phyloP scores from a whole-genome alignment of 2,329 filamentous ascomycete species.

The Coniochaeta hoffmannii region DNA sequence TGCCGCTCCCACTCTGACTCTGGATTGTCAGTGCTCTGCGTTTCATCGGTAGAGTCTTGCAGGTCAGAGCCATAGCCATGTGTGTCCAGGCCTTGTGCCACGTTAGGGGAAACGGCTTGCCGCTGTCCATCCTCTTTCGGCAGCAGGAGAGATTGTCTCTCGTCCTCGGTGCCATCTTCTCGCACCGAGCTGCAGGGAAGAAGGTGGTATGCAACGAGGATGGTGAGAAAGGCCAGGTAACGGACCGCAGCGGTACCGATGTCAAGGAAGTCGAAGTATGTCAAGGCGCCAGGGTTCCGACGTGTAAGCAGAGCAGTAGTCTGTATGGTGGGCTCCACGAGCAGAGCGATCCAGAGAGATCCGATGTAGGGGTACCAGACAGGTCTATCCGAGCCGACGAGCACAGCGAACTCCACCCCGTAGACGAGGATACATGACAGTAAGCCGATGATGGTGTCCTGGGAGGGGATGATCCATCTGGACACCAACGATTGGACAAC shows the following conservation, averaged over 20 bases:
- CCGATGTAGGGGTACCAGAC: conserved; percentile 59
- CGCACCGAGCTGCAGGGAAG: conserved; percentile 14
- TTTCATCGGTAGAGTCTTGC: conserved; percentile 14
- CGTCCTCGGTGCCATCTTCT: conserved; percentile 37
- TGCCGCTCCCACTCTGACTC: conserved; percentile 49
- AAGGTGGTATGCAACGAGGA: conserved; percentile 21
- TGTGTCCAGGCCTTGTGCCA: background rate
- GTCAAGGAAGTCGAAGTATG: conserved; percentile 18
- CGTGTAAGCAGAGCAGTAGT: conserved; percentile 16
- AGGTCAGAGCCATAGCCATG: conserved; percentile 36
- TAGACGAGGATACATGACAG: conserved; percentile 59
- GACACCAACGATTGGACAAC: conserved; percentile 25
- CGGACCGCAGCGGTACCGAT: conserved; percentile 23
- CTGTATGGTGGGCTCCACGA: conserved; percentile 43
- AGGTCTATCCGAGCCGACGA: conserved; percentile 41
- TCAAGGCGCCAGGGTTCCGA: conserved; percentile 2
- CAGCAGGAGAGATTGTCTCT: conserved; percentile 52
- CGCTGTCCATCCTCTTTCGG: conserved; percentile 24
- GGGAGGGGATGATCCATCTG: conserved; percentile 32
- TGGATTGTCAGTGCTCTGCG: conserved; percentile 25
- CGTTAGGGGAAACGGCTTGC: conserved; percentile 12
- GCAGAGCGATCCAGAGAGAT: conserved; percentile 50
- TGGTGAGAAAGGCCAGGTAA: conserved; percentile 24
- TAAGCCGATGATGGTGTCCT: conserved; percentile 46
- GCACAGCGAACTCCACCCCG: conserved; percentile 48